Conservation (phyloP, 108 stramenopile genomes). For the Cylindrotheca fusiformis region DNA sequence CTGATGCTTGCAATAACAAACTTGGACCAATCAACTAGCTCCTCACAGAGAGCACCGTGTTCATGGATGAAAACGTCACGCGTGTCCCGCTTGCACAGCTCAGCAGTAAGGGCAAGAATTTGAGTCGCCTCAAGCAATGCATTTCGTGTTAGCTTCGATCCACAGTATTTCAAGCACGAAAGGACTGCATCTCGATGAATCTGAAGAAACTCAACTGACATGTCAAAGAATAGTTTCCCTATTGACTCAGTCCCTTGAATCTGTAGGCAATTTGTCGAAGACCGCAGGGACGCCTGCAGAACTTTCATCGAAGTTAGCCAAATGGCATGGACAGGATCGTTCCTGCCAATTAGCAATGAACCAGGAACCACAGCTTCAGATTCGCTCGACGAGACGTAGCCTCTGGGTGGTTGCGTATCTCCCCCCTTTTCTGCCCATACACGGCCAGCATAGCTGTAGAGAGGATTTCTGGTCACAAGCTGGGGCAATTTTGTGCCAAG, state of each 20-base stretch:
- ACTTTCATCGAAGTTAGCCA: conserved; percentile 39
- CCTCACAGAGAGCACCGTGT: conserved; percentile 12
- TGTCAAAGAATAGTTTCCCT: conserved; percentile 11
- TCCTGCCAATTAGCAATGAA: conserved; percentile 5
- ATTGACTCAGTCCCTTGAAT: not conserved
- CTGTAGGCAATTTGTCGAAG: conserved; percentile 11
- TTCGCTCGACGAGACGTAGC: conserved; percentile 15
- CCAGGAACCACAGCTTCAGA: not conserved
- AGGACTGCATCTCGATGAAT: conserved; percentile 15
- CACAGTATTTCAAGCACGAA: conserved; percentile 23
- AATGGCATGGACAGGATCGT: conserved; percentile 29
- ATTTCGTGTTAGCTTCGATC: conserved; percentile 15
- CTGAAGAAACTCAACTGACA: conserved; percentile 28
- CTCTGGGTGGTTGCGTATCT: conserved; percentile 16
- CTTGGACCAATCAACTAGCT: conserved; percentile 13
- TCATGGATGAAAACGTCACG: conserved; percentile 12
- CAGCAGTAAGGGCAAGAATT: conserved; percentile 23
- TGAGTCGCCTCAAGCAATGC: conserved; percentile 24
- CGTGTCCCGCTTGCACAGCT: conserved; percentile 19
- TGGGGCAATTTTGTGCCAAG: conserved; percentile 14
- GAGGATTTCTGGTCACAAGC: conserved; percentile 25
- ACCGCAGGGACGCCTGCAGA: conserved; percentile 14
- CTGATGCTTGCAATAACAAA: conserved; percentile 14
- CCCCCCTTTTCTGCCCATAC: not conserved
- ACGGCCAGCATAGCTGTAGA: conserved; percentile 4